These are phyloP conservation scores for Kwoniella dejecticola DNA, from an alignment of 768 basidiomycete species.

Conservation along the genomic window DNA sequence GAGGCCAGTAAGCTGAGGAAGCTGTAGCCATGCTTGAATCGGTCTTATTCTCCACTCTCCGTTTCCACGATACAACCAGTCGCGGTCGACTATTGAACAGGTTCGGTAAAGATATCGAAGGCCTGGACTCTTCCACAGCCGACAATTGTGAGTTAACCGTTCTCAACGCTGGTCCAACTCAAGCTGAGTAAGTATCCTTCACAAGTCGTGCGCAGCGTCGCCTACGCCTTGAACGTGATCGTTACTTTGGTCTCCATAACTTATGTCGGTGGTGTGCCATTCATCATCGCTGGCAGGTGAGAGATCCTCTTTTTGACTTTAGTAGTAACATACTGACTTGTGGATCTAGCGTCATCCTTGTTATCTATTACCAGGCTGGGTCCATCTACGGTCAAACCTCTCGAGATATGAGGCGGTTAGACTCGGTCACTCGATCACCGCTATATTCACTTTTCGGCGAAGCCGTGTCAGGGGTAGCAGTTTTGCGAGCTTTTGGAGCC, in stretches of 20 bases:
- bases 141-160: conserved; percentile 70
- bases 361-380: conserved; percentile 57
- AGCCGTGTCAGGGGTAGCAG: conserved; percentile 61
- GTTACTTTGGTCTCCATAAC: conserved; percentile 76
- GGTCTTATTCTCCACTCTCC: conserved; percentile 81
- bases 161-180: not conserved
- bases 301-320: too few species aligned
- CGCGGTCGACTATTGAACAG: conserved; percentile 65
- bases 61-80: conserved; percentile 90
- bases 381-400: conserved; percentile 79
- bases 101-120: conserved; percentile 76
- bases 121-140: conserved; percentile 77
- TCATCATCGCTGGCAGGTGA: conserved; percentile 62
- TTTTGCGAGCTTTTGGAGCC: conserved; percentile 81
- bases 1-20: conserved; percentile 24
- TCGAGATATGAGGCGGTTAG: conserved; percentile 59
- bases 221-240: conserved; percentile 68
- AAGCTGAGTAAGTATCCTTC: not conserved
- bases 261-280: conserved; percentile 74
- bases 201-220: conserved; percentile 64
- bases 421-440: conserved; percentile 61
- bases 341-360: conserved; percentile 36
- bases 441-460: conserved; percentile 63
- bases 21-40: conserved; percentile 67
- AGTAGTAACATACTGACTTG: not conserved